These are phyloP conservation scores for Pachysandra terminalis DNA, from an alignment of 164 flowering plant genomes.

Conservation along the genomic window DNA sequence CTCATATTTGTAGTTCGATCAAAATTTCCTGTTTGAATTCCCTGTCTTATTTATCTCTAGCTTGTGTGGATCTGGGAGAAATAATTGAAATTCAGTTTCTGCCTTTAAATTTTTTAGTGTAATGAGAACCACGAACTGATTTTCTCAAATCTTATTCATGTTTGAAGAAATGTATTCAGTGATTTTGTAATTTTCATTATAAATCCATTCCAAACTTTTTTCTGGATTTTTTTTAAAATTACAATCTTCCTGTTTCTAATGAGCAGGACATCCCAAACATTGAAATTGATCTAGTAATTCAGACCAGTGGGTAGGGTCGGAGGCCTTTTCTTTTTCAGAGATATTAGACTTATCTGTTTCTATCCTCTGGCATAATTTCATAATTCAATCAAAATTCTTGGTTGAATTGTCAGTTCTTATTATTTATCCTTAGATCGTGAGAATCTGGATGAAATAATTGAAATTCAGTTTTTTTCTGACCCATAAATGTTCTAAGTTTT, in stretches of 20 bases:
- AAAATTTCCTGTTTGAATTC: neutral
- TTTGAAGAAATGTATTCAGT: no score
- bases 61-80: slow-evolving; percentile 10
- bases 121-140: neutral
- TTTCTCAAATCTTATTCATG: neutral
- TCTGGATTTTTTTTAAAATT: no score
- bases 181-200: no score
- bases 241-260: neutral
- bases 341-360: neutral
- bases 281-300: neutral
- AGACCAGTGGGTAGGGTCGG: no score
- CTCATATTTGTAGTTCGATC: neutral
- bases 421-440: neutral
- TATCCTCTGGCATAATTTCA: neutral
- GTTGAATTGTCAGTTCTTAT: neutral
- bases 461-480: neutral
- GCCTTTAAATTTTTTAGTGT: neutral
- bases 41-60: neutral
- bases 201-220: no score
- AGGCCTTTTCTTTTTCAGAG: no score
- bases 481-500: neutral
- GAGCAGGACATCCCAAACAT: neutral
- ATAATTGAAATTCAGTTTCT: neutral
- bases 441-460: slow-evolving; percentile 5
- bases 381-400: neutral